Evolutionary conservation across 495 filamentous ascomycete genomes (phyloP), one percentile per base, ranked within the genome.

Genomic region (Aspergillus olivimuriae): DNA sequence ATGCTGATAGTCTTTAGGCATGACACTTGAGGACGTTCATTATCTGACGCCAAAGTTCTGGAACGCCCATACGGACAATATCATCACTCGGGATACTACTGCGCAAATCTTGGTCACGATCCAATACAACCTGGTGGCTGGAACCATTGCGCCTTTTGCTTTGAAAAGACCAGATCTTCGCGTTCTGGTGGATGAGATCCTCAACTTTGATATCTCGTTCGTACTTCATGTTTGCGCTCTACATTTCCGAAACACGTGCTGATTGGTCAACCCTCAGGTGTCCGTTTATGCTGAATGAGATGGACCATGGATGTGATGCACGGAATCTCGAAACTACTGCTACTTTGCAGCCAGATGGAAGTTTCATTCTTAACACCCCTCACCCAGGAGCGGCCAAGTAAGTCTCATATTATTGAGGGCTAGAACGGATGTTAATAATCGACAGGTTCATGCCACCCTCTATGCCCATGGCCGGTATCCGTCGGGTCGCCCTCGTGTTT

Each of bases 91-190:
- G 6, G 47, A 50, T 33, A 36, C 14, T 16, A 20, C 26, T 18
- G 47, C 51, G 1, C 36, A 41, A 0, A 37, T 34, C 5, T 22
- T 60, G 8, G 22, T 60, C 0, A 46, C 40, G 9, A 65, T 66
- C 10, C 63, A 66, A 14, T 57, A 43, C 41, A 66, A 66, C 24
- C 41, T 66, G 0, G 57, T 60, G 19, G 62, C 57, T 18, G 63
- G 61, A 11, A 66, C 61, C 3, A 48, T 66, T 16, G 59, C 47
- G 1, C 39, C 24, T 8, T 66, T 44, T 44, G 36, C 43, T 4
- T 4, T 15, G 0, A 32, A 43, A 14, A 43, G 59, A 21, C 59
- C 53, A 1, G 57, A 66, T 46, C 51, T 64, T 11, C 17, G 31
- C 7, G 28, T 36, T 19, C 34, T 66, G 8, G 47, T 66, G 17